Evolutionary conservation across 306 rosid genomes (phyloP), one percentile per base, ranked within the genome.

Genomic region (Vicia villosa): DNA sequence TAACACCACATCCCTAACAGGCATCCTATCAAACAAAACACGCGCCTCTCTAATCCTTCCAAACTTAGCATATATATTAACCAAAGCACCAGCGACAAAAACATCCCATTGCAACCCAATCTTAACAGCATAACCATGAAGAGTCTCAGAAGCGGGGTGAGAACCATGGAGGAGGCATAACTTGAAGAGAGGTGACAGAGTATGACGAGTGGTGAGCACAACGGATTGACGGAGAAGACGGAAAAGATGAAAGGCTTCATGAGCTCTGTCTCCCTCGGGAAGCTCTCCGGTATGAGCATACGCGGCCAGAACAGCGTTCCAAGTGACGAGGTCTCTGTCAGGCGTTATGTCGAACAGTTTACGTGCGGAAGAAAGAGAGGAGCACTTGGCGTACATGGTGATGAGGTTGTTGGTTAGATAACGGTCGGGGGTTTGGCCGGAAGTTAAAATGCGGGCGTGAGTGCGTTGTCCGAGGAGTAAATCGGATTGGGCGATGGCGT

Each of bases 301-400:
- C 15, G 86, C 96, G 0, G 94, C 69, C 37, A 91, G 70, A 74
- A 89, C 89, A 74, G 97, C 77, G 40, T 91, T 91, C 96, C 96
- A 91, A 4, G 97, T 81, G 19, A 91, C 87, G 57, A 91, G 83
- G 88, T 86, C 91, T 62, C 85, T 76, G 9, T 72, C 77, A 47
- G 83, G 84, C 12, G 63, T 81, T 79, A 70, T 63, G 55, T 87
- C 96, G 56, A 91, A 91, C 89, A 89, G 80, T 16, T 63, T 71
- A 49, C 91, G 97, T 17, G 96, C 97, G 20, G 59, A 77, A 0
- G 68, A 57, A 3, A 89, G 80, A 10, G 90, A 91, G 13, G 86
- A 82, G 50, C 96, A 89, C 78, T 84, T 87, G 2, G 76, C 66
- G 15, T 91, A 91, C 94, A 85, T 76, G 0, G 85, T 78, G 34